These are phyloP conservation scores for Sugiyamaella mastotermitis DNA, from an alignment of 805 yeast species.

Conservation along the genomic window DNA sequence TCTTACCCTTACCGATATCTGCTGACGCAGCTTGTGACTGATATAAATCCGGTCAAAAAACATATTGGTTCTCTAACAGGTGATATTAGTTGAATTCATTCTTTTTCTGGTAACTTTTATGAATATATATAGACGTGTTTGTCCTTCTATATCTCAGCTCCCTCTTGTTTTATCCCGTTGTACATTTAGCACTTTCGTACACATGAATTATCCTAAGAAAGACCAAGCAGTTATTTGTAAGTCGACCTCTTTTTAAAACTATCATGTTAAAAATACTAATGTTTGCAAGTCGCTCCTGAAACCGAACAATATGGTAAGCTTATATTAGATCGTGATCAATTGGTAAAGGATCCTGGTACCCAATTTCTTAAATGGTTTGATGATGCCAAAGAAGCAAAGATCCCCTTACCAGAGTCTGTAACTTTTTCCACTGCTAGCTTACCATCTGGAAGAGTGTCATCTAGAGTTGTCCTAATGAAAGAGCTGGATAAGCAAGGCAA, in stretches of 20 bases:
- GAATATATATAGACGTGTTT: no score
- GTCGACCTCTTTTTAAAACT: not conserved
- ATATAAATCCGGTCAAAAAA: no score
- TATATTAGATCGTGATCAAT: constrained; percentile 48
- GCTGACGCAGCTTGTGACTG: no score
- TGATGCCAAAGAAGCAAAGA: constrained; percentile 54
- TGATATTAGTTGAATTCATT: no score
- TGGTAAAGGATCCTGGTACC: constrained; percentile 55
- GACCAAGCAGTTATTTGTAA: constrained; percentile 8
- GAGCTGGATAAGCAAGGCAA: constrained; percentile 77
- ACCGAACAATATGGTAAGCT: constrained; percentile 81
- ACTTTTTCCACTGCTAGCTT: constrained; percentile 82
- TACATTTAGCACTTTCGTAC: no score
- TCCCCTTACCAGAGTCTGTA: constrained; percentile 73
- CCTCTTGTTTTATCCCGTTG: no score
- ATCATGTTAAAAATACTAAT: not conserved
- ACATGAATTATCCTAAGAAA: constrained; percentile 4
- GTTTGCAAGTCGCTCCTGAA: constrained; percentile 58
- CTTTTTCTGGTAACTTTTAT: no score
- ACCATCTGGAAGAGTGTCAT: constrained; percentile 86
- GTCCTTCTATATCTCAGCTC: no score
- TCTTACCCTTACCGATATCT: no score
- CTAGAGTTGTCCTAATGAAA: constrained; percentile 79
- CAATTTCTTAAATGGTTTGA: constrained; percentile 85
- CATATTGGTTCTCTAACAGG: no score